Evolutionary conservation across 768 basidiomycete species (phyloP).

Genomic region (Leccinum imitatum): DNA sequence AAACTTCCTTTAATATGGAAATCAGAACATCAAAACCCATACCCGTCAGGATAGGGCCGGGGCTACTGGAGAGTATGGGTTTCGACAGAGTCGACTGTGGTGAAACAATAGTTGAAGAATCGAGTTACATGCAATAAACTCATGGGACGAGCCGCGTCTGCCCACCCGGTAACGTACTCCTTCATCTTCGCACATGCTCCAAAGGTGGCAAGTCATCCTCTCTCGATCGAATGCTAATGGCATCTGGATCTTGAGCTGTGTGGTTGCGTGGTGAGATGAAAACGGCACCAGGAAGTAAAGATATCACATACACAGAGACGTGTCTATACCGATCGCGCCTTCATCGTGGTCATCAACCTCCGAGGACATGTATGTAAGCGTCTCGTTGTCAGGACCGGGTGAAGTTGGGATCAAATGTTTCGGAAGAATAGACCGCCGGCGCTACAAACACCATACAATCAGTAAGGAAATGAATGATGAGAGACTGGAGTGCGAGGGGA

Average conservation of each 20-base stretch:
- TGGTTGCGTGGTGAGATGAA: constrained; percentile 11
- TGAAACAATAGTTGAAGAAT: too few species aligned
- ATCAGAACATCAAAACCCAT: too few species aligned
- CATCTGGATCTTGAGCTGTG: constrained; percentile 27
- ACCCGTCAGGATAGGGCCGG: too few species aligned
- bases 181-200: constrained; percentile 61
- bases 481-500: too few species aligned
- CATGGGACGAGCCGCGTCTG: constrained; percentile 27
- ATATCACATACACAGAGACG: constrained; percentile 24
- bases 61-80: too few species aligned
- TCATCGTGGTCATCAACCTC: constrained; percentile 13
- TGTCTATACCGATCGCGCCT: constrained; percentile 29
- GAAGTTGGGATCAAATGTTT: constrained; percentile 47
- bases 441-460: constrained; percentile 38
- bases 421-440: constrained; percentile 73
- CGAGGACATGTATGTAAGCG: too few species aligned
- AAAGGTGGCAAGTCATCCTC: constrained; percentile 66
- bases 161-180: constrained; percentile 36
- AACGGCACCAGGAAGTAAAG: constrained; percentile 3
- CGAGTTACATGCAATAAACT: neutral
- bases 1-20: too few species aligned
- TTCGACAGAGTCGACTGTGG: too few species aligned
- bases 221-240: constrained; percentile 28
- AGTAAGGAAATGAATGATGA: neutral
- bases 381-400: constrained; percentile 14